Conservation (phyloP, 169 alveolate species). For the Cryptosporidium felis region DNA sequence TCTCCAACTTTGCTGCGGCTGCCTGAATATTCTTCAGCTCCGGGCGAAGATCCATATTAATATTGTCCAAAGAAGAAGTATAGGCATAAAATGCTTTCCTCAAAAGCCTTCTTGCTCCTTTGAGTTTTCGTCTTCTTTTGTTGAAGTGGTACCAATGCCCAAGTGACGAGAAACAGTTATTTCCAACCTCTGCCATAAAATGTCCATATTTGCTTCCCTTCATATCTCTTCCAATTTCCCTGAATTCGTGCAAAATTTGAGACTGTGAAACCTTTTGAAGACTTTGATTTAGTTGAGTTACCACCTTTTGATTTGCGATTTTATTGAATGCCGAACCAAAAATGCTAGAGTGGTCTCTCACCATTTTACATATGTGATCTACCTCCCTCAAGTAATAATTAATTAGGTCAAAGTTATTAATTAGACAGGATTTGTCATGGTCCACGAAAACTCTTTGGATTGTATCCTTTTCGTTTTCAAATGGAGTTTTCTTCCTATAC, state of each 20-base stretch:
- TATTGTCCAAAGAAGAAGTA: conserved; percentile 53
- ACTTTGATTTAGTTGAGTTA: not conserved
- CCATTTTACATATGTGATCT: conserved; percentile 6
- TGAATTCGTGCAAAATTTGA: conserved; percentile 59
- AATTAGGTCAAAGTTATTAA: not conserved
- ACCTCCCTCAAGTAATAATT: conserved; percentile 35
- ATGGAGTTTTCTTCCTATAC: not conserved
- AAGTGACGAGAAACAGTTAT: conserved; percentile 28
- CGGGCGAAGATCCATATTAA: conserved; percentile 20
- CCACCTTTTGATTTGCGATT: conserved; percentile 38
- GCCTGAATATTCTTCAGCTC: conserved; percentile 21
- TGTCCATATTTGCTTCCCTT: conserved; percentile 59
- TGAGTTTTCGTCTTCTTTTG: conserved; percentile 24
- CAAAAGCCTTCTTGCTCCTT: conserved; percentile 36
- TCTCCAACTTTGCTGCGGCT: conserved; percentile 19
- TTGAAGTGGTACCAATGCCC: conserved; percentile 36
- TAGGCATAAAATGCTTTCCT: conserved; percentile 60
- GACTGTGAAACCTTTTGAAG: conserved; percentile 39
- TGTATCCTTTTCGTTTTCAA: not conserved
- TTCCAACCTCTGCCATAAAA: conserved; percentile 56
- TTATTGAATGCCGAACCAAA: conserved; percentile 42
- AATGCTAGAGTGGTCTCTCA: conserved; percentile 29
- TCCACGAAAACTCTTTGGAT: not conserved
- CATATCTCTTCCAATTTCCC: conserved; percentile 44
- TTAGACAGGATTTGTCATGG: conserved; percentile 33